Conservation (phyloP, 768 basidiomycete species). For the Pulveroboletus sp. region DNA sequence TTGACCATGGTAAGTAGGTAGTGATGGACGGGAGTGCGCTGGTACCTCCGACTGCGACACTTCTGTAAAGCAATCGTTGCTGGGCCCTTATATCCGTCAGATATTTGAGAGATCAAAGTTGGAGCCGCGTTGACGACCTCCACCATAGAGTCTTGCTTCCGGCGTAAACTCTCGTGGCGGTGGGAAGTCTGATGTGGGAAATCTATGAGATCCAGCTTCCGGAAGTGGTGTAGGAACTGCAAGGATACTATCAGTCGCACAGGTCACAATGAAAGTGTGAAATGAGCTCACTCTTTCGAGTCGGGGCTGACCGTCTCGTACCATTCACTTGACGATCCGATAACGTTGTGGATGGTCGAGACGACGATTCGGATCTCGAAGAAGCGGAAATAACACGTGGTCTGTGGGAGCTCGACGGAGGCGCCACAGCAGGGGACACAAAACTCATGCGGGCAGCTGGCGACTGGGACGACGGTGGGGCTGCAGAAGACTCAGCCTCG, state of each 20-base stretch:
- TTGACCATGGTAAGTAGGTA: background rate
- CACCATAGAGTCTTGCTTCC: constrained; percentile 51
- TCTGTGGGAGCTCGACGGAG: constrained; percentile 18
- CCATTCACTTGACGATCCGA: constrained; percentile 26
- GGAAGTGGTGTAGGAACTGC: constrained; percentile 57
- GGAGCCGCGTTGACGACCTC: constrained; percentile 65
- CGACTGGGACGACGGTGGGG: constrained; percentile 30
- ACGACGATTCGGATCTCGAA: constrained; percentile 15
- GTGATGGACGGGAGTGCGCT: background rate
- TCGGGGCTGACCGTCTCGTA: constrained; percentile 33
- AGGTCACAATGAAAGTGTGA: background rate
- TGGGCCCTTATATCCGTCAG: constrained; percentile 10
- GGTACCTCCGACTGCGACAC: background rate
- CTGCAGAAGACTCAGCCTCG: constrained; percentile 34
- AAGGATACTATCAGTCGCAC: constrained; percentile 12
- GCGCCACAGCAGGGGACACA: constrained; percentile 11
- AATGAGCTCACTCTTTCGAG: constrained; percentile 44
- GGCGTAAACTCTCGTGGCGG: constrained; percentile 62
- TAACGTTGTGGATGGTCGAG: constrained; percentile 7
- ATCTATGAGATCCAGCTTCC: constrained; percentile 61
- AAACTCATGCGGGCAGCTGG: constrained; percentile 25
- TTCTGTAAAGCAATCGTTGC: background rate
- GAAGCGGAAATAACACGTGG: constrained; percentile 26
- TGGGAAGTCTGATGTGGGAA: constrained; percentile 75
- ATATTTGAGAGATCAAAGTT: constrained; percentile 53